Base-by-base conservation (phyloP, 2,329 filamentous ascomycete genomes). In the Colletotrichum sp. region DNA sequence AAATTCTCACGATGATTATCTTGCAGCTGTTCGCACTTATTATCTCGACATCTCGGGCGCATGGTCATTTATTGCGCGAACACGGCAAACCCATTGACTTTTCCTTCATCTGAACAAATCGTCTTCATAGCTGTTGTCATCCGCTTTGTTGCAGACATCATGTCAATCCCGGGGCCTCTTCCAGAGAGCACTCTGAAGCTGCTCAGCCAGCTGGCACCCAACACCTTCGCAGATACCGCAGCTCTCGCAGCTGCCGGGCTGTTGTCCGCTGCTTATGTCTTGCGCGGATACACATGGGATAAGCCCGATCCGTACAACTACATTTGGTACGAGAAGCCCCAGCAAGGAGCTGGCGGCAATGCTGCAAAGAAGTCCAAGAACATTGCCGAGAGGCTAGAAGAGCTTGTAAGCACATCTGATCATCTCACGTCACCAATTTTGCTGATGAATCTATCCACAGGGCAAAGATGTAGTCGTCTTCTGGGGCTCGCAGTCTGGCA, bases 401-500 rank as follows among this genome's bases (percentile, higher is more conserved):
- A 83, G 67, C 72, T 79, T 44, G 81, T 81, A 78, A 74, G 81
- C 30, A 8, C 13, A 10, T 24, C 5, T 13, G 7, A 3, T 2
- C n/a, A 7, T 24, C 9, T 7, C 8, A 15, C 15, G 5, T 2
- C 13, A 15, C 3, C 30, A 39, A 30, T 9, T 18, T 26, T 7
- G 26, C 26, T 26, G 6, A 26, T 26, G 26, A 7, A 7, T 26
- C 26, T 2, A 26, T 26, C 26, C 26, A 0, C 30, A 74, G 71
- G 66, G 66, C 57, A 74, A 70, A 59, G 71, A 74, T 59, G 71
- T 74, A 18, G 71, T 88, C 26, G 82, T 89, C 44, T 87, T 89
- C 81, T 89, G 85, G 85, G 87, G 86, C n/a, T 88, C 87, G 3
- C 87, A 89, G 76, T 87, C 86, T 6, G 87, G 87, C 10, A 88